Conservation (phyloP, 1,139 yeast genomes). For the Meyerozyma smithsonii region DNA sequence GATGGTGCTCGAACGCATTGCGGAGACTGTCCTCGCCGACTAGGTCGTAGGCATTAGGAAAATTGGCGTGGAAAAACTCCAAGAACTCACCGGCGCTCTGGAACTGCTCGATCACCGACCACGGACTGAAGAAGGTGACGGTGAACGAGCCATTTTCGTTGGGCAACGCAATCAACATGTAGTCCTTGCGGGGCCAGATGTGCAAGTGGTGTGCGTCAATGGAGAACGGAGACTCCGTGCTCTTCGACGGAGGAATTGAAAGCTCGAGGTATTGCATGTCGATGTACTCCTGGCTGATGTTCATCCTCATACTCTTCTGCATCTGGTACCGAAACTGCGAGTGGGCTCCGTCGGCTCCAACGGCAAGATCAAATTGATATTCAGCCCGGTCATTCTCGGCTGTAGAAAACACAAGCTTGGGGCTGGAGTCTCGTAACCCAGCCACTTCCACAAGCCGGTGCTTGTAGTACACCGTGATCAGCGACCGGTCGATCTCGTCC, state of each 20-base stretch:
- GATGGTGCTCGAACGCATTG: slow-evolving; percentile 53
- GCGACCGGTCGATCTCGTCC: slow-evolving; percentile 50
- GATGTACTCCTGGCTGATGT: slow-evolving; percentile 69
- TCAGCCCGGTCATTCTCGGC: slow-evolving; percentile 12
- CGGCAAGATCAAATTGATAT: slow-evolving; percentile 49
- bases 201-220: slow-evolving; percentile 78
- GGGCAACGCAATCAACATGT: slow-evolving; percentile 87
- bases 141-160: slow-evolving; percentile 85
- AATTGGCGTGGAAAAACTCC: slow-evolving; percentile 53
- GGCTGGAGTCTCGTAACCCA: slow-evolving; percentile 19
- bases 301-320: slow-evolving; percentile 65
- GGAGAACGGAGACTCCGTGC: slow-evolving; percentile 27
- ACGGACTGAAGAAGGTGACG: slow-evolving; percentile 83
- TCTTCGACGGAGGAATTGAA: slow-evolving; percentile 56
- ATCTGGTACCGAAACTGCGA: slow-evolving; percentile 70
- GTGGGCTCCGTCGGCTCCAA: slow-evolving; percentile 88
- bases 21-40: slow-evolving; percentile 58
- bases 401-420: slow-evolving; percentile 21
- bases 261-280: slow-evolving; percentile 83
- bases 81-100: slow-evolving; percentile 37
- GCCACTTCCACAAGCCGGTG: slow-evolving; percentile 48
- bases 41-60: slow-evolving; percentile 68
- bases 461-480: slow-evolving; percentile 48
- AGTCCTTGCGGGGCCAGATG: slow-evolving; percentile 87
- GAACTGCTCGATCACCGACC: slow-evolving; percentile 56